phyloP scores from a whole-genome alignment of 176 grass and related monocot genomes.

The Carex myosuroides region DNA sequence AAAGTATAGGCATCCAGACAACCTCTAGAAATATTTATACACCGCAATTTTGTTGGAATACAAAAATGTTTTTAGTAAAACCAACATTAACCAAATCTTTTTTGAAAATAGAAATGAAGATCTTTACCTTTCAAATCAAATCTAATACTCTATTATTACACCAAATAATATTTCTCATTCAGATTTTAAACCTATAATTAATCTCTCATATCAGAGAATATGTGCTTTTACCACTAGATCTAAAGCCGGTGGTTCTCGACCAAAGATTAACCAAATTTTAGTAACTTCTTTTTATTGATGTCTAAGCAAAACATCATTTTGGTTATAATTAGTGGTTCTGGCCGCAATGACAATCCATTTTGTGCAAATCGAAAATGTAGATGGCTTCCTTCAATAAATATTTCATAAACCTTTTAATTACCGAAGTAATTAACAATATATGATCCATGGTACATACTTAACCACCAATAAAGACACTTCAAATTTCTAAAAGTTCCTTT shows the following conservation, averaged over 20 bases:
- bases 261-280: neutral
- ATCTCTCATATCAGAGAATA: no score
- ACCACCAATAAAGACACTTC: neutral
- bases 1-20: neutral
- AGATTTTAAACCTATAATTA: no score
- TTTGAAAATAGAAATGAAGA: no score
- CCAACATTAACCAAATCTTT: no score
- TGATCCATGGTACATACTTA: neutral
- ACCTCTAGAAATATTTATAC: neutral
- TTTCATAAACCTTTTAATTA: neutral
- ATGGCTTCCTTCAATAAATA: neutral
- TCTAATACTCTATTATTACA: no score
- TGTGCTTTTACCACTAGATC: no score
- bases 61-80: no score
- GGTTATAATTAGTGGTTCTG: neutral
- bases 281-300: neutral
- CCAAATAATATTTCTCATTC: no score
- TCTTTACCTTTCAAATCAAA: no score
- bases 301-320: neutral
- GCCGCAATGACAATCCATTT: neutral
- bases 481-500: neutral
- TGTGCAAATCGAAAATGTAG: neutral
- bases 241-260: no score
- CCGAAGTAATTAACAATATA: neutral
- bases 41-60: no score